These are phyloP conservation scores for Pleomassaria siparia DNA, from an alignment of 2,329 filamentous ascomycete species.

Conservation along the genomic window DNA sequence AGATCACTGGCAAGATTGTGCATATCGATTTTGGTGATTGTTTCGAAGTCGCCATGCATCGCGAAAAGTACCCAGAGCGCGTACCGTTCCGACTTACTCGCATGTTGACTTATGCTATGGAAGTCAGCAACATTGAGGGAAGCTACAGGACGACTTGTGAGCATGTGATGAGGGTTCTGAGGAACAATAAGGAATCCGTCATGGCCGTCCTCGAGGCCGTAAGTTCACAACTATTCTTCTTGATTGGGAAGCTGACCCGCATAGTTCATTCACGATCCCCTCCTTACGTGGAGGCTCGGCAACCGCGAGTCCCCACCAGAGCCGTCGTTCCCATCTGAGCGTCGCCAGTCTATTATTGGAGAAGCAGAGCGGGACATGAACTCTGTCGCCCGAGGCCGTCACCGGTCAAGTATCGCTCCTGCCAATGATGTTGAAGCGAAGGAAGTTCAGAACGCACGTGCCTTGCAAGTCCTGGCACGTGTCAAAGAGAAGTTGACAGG, in stretches of 20 bases:
- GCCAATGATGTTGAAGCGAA: constrained; percentile 49
- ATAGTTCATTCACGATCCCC: constrained; percentile 98
- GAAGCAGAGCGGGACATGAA: constrained; percentile 36
- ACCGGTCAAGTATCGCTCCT: constrained; percentile 39
- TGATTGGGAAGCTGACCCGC: constrained; percentile 19
- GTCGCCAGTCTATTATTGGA: constrained; percentile 61
- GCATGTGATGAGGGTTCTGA: constrained; percentile 94
- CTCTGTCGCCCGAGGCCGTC: constrained; percentile 37
- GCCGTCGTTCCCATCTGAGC: constrained; percentile 62
- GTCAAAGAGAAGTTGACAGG: constrained; percentile 97
- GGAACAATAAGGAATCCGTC: constrained; percentile 96
- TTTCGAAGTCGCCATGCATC: constrained; percentile 99
- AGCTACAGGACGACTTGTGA: constrained; percentile 98
- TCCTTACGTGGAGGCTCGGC: constrained; percentile 91
- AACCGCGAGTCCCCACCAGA: constrained; percentile 62
- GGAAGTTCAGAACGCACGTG: constrained; percentile 91
- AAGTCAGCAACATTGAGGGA: constrained; percentile 99
- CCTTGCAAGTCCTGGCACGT: constrained; percentile 84
- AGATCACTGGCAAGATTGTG: constrained; percentile 92
- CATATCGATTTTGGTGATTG: constrained; percentile 99
- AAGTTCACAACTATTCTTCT: constrained; percentile 49
- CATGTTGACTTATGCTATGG: constrained; percentile 99
- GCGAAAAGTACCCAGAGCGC: constrained; percentile 96
- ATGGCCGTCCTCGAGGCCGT: constrained; percentile 98
- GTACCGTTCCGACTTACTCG: constrained; percentile 97